phyloP scores from a whole-genome alignment of 1,139 yeast species.

The Yamadazyma dushanensis region DNA sequence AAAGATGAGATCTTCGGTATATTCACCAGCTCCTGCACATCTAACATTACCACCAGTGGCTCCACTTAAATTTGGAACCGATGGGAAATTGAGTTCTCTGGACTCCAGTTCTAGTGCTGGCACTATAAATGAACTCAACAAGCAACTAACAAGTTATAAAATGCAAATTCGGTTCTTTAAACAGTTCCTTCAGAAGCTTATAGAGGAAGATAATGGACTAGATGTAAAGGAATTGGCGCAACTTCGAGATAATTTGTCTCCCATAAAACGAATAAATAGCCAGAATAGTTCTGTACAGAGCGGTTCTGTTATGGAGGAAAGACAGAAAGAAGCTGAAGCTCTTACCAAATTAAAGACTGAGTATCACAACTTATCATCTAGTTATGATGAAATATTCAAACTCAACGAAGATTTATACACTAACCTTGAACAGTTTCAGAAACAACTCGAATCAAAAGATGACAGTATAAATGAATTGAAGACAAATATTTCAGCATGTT shows the following conservation, averaged over 20 bases:
- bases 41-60: constrained; percentile 13
- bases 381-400: constrained; percentile 36
- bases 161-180: constrained; percentile 45
- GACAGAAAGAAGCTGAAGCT: background rate
- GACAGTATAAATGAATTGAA: constrained; percentile 17
- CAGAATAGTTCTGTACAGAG: constrained; percentile 1
- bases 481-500: constrained; percentile 18
- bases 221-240: constrained; percentile 26
- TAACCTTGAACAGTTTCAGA: constrained; percentile 36
- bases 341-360: constrained; percentile 16
- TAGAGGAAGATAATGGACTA: constrained; percentile 23
- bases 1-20: constrained; percentile 24
- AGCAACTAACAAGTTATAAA: constrained; percentile 42
- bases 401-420: constrained; percentile 42
- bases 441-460: constrained; percentile 30
- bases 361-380: constrained; percentile 22
- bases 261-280: constrained; percentile 6
- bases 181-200: constrained; percentile 40
- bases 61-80: constrained; percentile 10
- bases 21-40: constrained; percentile 5
- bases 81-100: constrained; percentile 6
- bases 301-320: background rate
- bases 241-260: constrained; percentile 21
- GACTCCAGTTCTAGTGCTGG: constrained; percentile 11
- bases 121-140: constrained; percentile 21